Evolutionary conservation across 75 land plant genomes (phyloP), one percentile per base, ranked within the genome.

Genomic region (Selaginella moellendorffii): DNA sequence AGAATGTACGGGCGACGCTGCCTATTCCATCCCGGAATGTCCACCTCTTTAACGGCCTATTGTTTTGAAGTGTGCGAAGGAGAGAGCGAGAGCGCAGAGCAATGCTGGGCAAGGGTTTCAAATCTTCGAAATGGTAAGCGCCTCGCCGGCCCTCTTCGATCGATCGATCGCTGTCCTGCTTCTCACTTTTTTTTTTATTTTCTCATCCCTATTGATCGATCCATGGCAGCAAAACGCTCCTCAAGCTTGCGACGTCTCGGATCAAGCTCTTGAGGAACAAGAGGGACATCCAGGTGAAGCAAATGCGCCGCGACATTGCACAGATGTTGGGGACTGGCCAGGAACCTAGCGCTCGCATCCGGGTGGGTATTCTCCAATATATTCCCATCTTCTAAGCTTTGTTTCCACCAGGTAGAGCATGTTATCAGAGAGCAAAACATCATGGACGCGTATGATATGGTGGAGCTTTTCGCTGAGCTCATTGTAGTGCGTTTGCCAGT

Each of bases 271-370:
- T 91, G 52, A 71, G 76, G 54, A 87, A 81, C 74, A 86, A 88
- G 63, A 78, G 81, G 42, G 79, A 72, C 2, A 72, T 72, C 24
- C 71, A 79, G 29, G 65, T 75, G 64, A 74, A 74, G 27, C 78
- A 73, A 29, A 71, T 76, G 22, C 74, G 77, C 1, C 76, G 79
- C 54, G 96, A 92, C 24, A 54, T 92, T 59, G 86, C 95, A 24
- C 82, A 92, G 68, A 79, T 92, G 24, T 85, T 92, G 1, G 78
- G 81, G 64, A 58, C 83, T 12, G 89, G 89, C 0, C 90, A 92
- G 65, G 85, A 85, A 1, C 77, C 70, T 31, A 92, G 83, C 53
- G 95, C 97, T 5, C 65, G 78, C 52, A 88, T 88, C 62, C 79
- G 86, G 67, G n/a, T n/a, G n/a, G n/a, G 97, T 92, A 67, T 22